Evolutionary conservation across 345 rosid species (phyloP).

Genomic region (Gossypium herbaceum): DNA sequence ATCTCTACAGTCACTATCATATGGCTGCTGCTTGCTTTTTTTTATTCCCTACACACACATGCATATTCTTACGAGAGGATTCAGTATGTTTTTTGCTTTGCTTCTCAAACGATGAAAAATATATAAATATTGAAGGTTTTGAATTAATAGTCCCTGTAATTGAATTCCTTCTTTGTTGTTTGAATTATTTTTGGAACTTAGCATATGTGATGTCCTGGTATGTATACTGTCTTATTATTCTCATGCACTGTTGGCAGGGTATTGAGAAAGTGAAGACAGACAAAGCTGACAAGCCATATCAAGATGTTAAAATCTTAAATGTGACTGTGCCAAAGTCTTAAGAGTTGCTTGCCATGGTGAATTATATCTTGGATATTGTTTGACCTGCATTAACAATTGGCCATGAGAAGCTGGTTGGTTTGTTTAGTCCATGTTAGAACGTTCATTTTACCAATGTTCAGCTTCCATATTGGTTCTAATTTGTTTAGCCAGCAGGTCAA

Average conservation of each 20-base stretch:
- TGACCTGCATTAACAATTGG: conserved; percentile 6
- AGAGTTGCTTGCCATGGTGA: conserved; percentile 1
- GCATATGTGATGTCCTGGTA: neutral
- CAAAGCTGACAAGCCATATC: conserved; percentile 74
- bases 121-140: neutral
- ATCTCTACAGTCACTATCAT: neutral
- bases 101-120: neutral
- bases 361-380: neutral
- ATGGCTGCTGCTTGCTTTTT: neutral
- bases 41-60: neutral
- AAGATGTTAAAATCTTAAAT: conserved; percentile 82
- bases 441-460: no score
- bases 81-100: neutral
- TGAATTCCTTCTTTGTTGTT: neutral
- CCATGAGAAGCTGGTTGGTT: neutral
- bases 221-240: neutral
- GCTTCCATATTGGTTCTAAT: no score
- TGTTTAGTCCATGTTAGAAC: neutral
- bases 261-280: conserved; percentile 98
- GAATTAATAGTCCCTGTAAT: neutral
- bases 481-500: no score
- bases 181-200: neutral
- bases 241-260: conserved; percentile 38
- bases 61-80: neutral
- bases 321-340: conserved; percentile 82